These are phyloP conservation scores for Venustampulla echinocandica DNA, from an alignment of 495 filamentous ascomycete species.

Conservation along the genomic window DNA sequence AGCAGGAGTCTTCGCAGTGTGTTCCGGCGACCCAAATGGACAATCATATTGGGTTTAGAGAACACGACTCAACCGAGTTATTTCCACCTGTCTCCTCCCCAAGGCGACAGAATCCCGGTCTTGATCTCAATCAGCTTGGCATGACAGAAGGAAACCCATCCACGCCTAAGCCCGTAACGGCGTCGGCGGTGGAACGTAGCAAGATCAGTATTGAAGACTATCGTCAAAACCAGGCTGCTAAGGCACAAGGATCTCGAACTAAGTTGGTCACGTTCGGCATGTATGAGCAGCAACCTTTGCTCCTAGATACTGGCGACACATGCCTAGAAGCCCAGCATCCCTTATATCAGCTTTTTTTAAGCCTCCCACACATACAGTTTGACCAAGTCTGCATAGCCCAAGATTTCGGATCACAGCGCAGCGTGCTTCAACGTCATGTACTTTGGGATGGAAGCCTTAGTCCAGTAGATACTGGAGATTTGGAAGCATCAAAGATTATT, in stretches of 20 bases:
- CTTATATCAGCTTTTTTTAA: conserved; percentile 8
- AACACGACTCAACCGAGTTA: too few relatives aligned
- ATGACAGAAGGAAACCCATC: too few relatives aligned
- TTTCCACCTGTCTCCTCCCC: too few relatives aligned
- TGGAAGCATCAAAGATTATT: conserved; percentile 1
- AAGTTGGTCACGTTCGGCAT: conserved; percentile 18
- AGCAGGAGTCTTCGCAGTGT: too few relatives aligned
- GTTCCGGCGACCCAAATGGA: too few relatives aligned
- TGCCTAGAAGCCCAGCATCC: background rate
- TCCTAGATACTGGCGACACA: conserved; percentile 9
- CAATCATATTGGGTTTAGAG: too few relatives aligned
- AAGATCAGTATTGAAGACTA: conserved; percentile 13
- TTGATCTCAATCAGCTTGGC: too few relatives aligned
- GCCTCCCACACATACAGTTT: conserved; percentile 6
- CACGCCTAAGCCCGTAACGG: too few relatives aligned
- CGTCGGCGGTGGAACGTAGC: background rate
- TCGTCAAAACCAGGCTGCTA: conserved; percentile 1
- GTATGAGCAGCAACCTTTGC: conserved; percentile 3
- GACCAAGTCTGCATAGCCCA: conserved; percentile 16
- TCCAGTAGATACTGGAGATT: background rate
- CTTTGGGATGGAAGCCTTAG: conserved; percentile 10
- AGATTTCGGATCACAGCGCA: conserved; percentile 12
- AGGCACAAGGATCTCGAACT: background rate
- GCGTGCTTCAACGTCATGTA: background rate
- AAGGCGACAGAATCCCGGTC: too few relatives aligned